A percentile compares a stretch with the other conserved stretches of the same genome.
These are phyloP conservation scores for Phlebiopsis flavidoalba DNA, from an alignment of 768 basidiomycete genomes.

Conservation along the genomic window DNA sequence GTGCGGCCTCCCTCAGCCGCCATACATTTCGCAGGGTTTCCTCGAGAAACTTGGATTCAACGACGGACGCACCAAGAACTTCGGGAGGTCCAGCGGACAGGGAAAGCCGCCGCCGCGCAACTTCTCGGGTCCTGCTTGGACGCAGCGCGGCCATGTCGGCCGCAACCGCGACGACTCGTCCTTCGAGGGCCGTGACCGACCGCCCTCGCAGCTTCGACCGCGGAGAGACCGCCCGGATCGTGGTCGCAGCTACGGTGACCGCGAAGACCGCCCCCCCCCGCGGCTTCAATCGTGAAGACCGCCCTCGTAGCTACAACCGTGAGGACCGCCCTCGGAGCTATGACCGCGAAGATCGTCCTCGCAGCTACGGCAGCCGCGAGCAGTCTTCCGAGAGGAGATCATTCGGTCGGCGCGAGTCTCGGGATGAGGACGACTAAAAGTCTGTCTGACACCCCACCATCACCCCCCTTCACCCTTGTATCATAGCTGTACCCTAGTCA, in stretches of 20 bases:
- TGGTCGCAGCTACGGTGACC: not conserved
- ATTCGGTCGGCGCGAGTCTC: not conserved
- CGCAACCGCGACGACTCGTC: not conserved
- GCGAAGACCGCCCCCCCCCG: not conserved
- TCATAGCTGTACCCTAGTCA: not conserved
- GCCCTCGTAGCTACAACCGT: not conserved
- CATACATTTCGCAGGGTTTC: slow-evolving; percentile 46
- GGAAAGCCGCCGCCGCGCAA: not conserved
- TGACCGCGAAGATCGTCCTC: not conserved
- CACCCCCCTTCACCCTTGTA: not conserved
- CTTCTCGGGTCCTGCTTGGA: not conserved
- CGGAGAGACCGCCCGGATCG: not conserved
- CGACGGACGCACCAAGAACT: not conserved
- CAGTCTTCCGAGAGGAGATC: not conserved
- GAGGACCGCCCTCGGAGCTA: not conserved
- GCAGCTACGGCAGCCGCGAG: not conserved
- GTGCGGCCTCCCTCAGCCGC: slow-evolving; percentile 45
- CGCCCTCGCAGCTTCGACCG: not conserved
- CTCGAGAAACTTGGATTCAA: slow-evolving; percentile 36
- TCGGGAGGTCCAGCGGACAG: not conserved
- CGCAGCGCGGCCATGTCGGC: not conserved
- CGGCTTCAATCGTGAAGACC: not conserved
- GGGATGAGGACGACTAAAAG: not conserved
- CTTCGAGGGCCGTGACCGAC: not conserved
- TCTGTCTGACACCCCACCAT: not conserved